A percentile compares a stretch with the other conserved stretches of the same genome.
These are phyloP conservation scores for Eucalyptus curtisii DNA, from an alignment of 345 rosid genomes.

Conservation along the genomic window DNA sequence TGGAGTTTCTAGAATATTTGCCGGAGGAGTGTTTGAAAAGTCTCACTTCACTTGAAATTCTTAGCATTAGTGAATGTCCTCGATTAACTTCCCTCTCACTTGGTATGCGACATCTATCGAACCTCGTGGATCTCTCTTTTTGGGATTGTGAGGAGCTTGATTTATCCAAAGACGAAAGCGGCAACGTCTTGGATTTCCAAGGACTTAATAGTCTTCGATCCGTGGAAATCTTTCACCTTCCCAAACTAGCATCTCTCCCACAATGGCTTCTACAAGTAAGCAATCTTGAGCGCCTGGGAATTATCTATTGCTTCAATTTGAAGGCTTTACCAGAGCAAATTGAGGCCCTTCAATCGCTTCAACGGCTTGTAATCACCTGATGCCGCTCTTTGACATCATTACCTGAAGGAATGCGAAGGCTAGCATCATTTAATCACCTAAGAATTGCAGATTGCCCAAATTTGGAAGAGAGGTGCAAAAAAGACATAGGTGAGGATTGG, in stretches of 20 bases:
- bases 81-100: neutral
- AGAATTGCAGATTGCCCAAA: neutral
- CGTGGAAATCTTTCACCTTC: neutral
- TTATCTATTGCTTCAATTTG: slow-evolving; percentile 1
- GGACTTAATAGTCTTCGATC: neutral
- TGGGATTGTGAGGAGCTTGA: neutral
- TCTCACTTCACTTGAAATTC: neutral
- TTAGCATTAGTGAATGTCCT: neutral
- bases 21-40: neutral
- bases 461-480: neutral
- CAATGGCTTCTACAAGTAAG: neutral
- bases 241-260: slow-evolving; percentile 1
- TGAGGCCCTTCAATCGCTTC: neutral
- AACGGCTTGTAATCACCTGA: neutral
- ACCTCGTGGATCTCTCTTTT: neutral
- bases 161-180: neutral
- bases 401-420: neutral
- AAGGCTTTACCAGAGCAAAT: neutral
- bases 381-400: neutral
- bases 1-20: neutral
- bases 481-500: neutral
- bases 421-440: neutral
- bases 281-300: neutral
- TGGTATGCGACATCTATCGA: neutral
- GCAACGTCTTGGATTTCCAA: neutral